Evolutionary conservation across 2,329 filamentous ascomycete species (phyloP).

Genomic region (Neoscytalidium dimidiatum): DNA sequence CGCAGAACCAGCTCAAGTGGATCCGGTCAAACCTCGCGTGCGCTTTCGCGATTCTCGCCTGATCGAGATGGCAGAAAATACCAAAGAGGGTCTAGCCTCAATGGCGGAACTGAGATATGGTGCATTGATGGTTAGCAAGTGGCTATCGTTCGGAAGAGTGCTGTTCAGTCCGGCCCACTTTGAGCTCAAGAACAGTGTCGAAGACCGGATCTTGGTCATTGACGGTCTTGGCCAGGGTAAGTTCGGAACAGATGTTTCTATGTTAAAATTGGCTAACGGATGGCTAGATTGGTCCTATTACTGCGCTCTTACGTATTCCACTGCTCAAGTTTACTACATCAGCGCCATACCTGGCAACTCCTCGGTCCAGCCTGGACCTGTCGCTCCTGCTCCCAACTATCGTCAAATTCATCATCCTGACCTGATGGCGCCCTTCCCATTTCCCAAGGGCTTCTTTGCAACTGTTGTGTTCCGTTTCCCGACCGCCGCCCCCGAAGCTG

Average conservation of each 20-base stretch:
- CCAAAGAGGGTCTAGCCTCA: constrained; percentile 43
- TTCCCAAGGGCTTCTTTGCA: constrained; percentile 73
- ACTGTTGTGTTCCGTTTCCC: constrained; percentile 79
- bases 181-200: constrained; percentile 60
- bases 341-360: constrained; percentile 34
- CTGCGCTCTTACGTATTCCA: constrained; percentile 76
- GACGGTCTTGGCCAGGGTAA: constrained; percentile 76
- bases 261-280: constrained; percentile 41
- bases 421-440: constrained; percentile 69
- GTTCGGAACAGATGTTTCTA: neutral
- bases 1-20: neutral
- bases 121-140: constrained; percentile 83
- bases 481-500: constrained; percentile 64
- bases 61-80: constrained; percentile 43
- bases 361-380: constrained; percentile 16
- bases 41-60: constrained; percentile 60
- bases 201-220: constrained; percentile 72
- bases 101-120: constrained; percentile 77
- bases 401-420: constrained; percentile 71
- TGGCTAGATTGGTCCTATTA: constrained; percentile 77
- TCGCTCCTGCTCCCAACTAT: constrained; percentile 59
- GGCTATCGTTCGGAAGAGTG: constrained; percentile 82
- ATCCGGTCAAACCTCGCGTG: constrained; percentile 15
- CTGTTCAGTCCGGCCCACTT: constrained; percentile 79
- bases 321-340: constrained; percentile 75